Evolutionary conservation across 805 yeast species (phyloP).

Genomic region (Candida sanyiensis): DNA sequence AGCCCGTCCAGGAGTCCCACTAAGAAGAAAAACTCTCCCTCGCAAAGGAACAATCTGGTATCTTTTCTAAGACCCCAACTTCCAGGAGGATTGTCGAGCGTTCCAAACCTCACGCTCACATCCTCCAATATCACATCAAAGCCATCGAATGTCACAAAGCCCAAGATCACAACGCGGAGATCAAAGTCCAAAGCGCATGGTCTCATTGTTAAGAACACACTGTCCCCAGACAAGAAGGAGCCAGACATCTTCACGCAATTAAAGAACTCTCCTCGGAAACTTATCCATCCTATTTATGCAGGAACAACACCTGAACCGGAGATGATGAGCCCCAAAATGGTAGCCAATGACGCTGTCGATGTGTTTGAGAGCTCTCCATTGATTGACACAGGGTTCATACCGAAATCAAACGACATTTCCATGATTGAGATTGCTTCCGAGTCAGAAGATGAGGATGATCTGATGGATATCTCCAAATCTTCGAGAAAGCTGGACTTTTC

Average conservation of each 20-base stretch:
- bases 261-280: slow-evolving; percentile 1
- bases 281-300: neutral
- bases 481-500: neutral
- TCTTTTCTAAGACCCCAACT: neutral
- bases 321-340: too few species aligned
- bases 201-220: neutral
- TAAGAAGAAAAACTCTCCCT: neutral
- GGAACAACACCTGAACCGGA: neutral
- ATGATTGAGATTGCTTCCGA: neutral
- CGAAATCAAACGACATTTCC: neutral
- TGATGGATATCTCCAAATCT: neutral
- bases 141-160: neutral
- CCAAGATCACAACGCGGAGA: neutral
- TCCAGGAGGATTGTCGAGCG: neutral
- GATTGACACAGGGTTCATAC: neutral
- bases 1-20: neutral
- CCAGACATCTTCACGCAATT: neutral
- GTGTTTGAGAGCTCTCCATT: neutral
- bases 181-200: neutral
- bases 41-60: slow-evolving; percentile 1
- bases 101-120: neutral
- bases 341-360: too few species aligned
- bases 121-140: neutral
- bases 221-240: slow-evolving; percentile 1
- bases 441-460: slow-evolving; percentile 1